Percentiles rank a stretch among this genome's conserved stretches.
Evolutionary conservation across 352 stramenopile species (phyloP).

Genomic region (Phytophthora europaea): DNA sequence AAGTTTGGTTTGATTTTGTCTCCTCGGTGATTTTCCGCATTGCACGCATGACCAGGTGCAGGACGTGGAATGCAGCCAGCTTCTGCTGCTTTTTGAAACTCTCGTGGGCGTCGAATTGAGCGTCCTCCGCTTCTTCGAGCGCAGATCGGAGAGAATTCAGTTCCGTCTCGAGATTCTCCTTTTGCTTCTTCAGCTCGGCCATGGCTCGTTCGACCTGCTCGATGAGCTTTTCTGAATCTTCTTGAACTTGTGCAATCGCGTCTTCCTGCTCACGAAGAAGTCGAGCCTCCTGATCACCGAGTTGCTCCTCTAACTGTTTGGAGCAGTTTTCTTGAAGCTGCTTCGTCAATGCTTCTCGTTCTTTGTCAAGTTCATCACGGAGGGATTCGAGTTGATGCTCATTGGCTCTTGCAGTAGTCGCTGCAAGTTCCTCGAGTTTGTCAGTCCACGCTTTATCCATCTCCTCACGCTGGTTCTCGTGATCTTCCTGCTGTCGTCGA

Average conservation of each 20-base stretch:
- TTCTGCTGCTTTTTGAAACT: constrained; percentile 68
- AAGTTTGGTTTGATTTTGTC: constrained; percentile 23
- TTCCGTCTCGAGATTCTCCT: constrained; percentile 74
- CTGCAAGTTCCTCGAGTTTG: constrained; percentile 24
- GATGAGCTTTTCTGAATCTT: constrained; percentile 84
- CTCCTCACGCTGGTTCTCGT: constrained; percentile 23
- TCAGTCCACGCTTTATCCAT: constrained; percentile 39
- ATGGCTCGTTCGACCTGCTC: constrained; percentile 82
- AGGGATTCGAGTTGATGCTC: constrained; percentile 31
- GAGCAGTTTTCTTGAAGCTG: constrained; percentile 50
- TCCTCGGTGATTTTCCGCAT: constrained; percentile 46
- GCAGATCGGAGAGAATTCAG: constrained; percentile 55
- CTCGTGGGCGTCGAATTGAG: constrained; percentile 75
- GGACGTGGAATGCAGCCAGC: constrained; percentile 58
- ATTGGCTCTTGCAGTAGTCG: not conserved
- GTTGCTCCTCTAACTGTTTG: constrained; percentile 40
- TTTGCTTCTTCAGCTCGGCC: constrained; percentile 76
- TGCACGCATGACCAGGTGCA: constrained; percentile 55
- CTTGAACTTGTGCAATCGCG: constrained; percentile 78
- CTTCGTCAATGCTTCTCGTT: constrained; percentile 20
- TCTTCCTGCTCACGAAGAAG: constrained; percentile 75
- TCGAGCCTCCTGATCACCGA: constrained; percentile 56
- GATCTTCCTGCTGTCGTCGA: constrained; percentile 23
- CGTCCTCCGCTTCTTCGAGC: constrained; percentile 80
- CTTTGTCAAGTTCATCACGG: constrained; percentile 20